Evolutionary conservation across 805 yeast genomes (phyloP).

Genomic region (Yamadazyma olivae): DNA sequence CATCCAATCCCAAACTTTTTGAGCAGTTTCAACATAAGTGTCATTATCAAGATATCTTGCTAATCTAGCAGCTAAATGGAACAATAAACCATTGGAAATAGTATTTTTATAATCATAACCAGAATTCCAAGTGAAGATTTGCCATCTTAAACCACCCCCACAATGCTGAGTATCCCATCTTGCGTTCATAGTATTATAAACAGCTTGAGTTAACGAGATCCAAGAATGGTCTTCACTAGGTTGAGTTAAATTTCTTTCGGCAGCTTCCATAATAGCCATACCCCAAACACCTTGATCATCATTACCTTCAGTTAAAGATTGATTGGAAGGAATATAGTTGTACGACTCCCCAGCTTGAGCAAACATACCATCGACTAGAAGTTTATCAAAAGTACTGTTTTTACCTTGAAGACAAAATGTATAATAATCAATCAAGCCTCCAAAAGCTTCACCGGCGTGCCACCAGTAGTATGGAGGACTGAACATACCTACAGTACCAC

Average conservation of each 20-base stretch:
- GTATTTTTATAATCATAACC: constrained; percentile 94
- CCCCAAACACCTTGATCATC: constrained; percentile 57
- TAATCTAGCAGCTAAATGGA: constrained; percentile 82
- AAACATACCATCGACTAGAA: constrained; percentile 38
- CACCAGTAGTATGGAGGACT: constrained; percentile 49
- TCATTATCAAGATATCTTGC: constrained; percentile 78
- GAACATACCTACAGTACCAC: constrained; percentile 49
- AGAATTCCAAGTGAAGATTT: constrained; percentile 88
- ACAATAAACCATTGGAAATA: constrained; percentile 85
- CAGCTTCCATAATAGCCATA: constrained; percentile 44
- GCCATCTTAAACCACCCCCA: constrained; percentile 94
- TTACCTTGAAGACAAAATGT: constrained; percentile 36
- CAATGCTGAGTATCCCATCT: constrained; percentile 81
- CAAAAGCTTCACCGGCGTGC: constrained; percentile 53
- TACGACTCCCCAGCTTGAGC: constrained; percentile 40
- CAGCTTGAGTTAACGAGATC: constrained; percentile 84
- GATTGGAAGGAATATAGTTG: constrained; percentile 45
- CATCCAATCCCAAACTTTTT: constrained; percentile 80
- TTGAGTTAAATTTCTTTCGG: constrained; percentile 40
- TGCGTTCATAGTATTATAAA: constrained; percentile 82
- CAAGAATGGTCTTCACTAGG: constrained; percentile 70
- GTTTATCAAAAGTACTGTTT: constrained; percentile 25
- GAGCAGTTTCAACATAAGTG: constrained; percentile 73
- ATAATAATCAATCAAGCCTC: constrained; percentile 41
- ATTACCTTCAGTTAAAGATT: constrained; percentile 46